phyloP scores from a whole-genome alignment of 257 asterid genomes.

The Eucommia ulmoides region DNA sequence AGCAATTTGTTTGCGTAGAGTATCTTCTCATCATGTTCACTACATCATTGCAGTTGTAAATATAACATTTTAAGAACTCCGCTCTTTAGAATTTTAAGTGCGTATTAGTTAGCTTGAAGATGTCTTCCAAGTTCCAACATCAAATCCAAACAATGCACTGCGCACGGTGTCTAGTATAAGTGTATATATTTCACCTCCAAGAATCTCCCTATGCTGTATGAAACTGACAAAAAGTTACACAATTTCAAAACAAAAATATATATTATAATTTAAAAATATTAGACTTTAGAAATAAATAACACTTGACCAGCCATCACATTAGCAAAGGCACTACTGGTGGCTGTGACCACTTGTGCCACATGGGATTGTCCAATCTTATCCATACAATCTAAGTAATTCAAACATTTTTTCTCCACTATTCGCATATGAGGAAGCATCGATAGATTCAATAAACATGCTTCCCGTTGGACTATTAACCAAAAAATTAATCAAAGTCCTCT shows the following conservation, averaged over 20 bases:
- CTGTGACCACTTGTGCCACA: not conserved
- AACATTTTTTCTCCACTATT: not conserved
- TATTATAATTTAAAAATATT: too few relatives aligned
- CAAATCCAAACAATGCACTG: not conserved
- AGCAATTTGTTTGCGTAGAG: not conserved
- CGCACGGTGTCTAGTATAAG: not conserved
- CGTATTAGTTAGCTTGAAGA: not conserved
- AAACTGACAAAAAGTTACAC: not conserved
- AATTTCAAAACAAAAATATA: not conserved
- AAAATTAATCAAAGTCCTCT: too few relatives aligned
- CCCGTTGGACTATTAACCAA: not conserved
- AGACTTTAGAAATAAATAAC: not conserved
- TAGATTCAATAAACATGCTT: not conserved
- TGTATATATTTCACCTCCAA: not conserved
- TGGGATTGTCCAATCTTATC: not conserved
- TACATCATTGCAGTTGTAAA: not conserved
- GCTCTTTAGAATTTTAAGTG: too few relatives aligned
- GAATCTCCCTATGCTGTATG: not conserved
- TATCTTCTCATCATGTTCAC: slow-evolving; percentile 6
- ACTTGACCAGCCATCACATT: not conserved
- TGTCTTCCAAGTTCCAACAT: not conserved
- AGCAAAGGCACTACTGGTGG: not conserved
- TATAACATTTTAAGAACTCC: not conserved
- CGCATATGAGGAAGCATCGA: too few relatives aligned
- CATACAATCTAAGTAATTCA: not conserved